Conservation (phyloP, 805 yeast species). For the Ogataea trehalophila region DNA sequence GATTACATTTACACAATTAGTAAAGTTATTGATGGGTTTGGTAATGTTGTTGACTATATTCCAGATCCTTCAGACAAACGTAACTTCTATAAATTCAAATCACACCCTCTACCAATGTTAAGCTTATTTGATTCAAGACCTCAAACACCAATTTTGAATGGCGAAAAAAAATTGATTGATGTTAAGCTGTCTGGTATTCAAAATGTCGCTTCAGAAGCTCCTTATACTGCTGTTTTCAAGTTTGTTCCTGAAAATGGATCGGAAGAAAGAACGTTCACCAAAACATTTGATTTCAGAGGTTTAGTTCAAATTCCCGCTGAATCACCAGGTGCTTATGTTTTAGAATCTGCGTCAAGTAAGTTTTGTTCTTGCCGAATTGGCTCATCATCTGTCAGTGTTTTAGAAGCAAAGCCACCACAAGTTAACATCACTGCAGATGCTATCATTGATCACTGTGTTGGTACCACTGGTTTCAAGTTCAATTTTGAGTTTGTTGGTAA, state of each 20-base stretch:
- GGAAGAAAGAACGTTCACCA: conserved; percentile 14
- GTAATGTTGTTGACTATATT: conserved; percentile 47
- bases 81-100: conserved; percentile 41
- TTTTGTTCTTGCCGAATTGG: conserved; percentile 69
- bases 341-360: conserved; percentile 50
- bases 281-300: conserved; percentile 26
- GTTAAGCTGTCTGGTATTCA: conserved; percentile 22
- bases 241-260: conserved; percentile 26
- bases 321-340: conserved; percentile 61
- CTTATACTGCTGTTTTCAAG: conserved; percentile 37
- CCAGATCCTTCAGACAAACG: conserved; percentile 31
- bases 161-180: conserved; percentile 29
- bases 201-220: conserved; percentile 38
- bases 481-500: conserved; percentile 71
- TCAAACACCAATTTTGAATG: conserved; percentile 24
- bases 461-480: conserved; percentile 75
- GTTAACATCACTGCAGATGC: conserved; percentile 47
- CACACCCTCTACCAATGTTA: conserved; percentile 53
- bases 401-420: conserved; percentile 36
- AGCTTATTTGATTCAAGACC: conserved; percentile 37
- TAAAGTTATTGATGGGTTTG: conserved; percentile 61
- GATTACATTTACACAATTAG: conserved; percentile 51
- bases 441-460: conserved; percentile 83
- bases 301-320: conserved; percentile 34
- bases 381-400: conserved; percentile 45